Base-by-base conservation (phyloP, 768 basidiomycete genomes). In the Rossbeevera mucosa region DNA sequence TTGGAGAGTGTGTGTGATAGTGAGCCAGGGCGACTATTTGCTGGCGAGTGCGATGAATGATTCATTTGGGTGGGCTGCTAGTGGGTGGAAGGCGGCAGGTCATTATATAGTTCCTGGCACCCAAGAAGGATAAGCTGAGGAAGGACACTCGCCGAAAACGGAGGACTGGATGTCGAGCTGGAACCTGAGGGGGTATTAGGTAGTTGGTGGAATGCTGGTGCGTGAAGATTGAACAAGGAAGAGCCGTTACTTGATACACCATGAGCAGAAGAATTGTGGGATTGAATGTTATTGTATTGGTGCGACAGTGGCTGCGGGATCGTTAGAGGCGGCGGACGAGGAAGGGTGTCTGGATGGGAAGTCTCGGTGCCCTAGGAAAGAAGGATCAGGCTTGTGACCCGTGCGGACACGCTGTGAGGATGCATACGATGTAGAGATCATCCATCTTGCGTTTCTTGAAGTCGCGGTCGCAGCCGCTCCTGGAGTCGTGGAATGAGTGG, bases 71-170 rank as follows among this genome's bases (percentile, higher is more conserved):
- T 71, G 62, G 85, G 85, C 84, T 86, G 74, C 72, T 75, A 69
- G 68, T 72, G 66, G 70, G 66, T 59, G 67, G 67, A 75, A 66
- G 9, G 36, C 36, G 68, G 65, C 26, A 59, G 60, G 76, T 82
- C 72, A 85, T 45, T 58, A 57, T 81, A 82, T 77, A 7, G 76
- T 79, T 82, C 79, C 72, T 67, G 59, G 64, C 53, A 63, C 57
- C 62, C 53, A 28, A 61, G 55, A 57, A 63, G 59, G 66, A 44
- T 51, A 59, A 58, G 60, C 52, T 59, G 73, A 69, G 71, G 73
- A 77, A 75, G 65, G 76, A 77, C 66, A 87, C 88, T 88, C 82
- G 81, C 88, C 85, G 88, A 91, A 76, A 88, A 89, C n/a, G 86
- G 85, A 51, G 85, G 84, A 59, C 83, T 88, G 24, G 85, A 85